Conservation (phyloP, 2,329 filamentous ascomycete genomes). For the Sporothrix mexicana region DNA sequence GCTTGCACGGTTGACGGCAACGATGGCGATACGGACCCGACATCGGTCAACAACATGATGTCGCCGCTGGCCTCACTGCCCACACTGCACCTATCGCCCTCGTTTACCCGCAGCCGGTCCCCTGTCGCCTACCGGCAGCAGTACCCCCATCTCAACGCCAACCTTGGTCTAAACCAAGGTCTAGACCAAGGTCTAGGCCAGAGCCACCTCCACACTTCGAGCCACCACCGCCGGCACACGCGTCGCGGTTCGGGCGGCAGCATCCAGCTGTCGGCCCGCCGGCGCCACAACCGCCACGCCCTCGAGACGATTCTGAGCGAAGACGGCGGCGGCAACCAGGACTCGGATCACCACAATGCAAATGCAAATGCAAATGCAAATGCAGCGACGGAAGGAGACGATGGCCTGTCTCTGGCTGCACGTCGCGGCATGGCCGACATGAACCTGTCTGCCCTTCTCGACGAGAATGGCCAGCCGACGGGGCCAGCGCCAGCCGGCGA, state of each 20-base stretch:
- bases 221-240: constrained; percentile 10
- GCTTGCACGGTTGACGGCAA: neutral
- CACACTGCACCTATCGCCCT: neutral
- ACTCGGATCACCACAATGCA: constrained; percentile 42
- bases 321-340: constrained; percentile 40
- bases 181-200: neutral
- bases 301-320: constrained; percentile 49
- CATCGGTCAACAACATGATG: constrained; percentile 27
- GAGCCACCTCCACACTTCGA: constrained; percentile 32
- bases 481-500: neutral
- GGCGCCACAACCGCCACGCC: constrained; percentile 42
- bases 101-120: constrained; percentile 8
- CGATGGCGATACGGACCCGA: constrained; percentile 32
- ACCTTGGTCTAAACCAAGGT: neutral
- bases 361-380: neutral
- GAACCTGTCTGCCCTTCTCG: constrained; percentile 21
- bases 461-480: neutral
- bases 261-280: constrained; percentile 48
- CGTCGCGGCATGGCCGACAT: constrained; percentile 35
- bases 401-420: constrained; percentile 28
- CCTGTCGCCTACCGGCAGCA: constrained; percentile 30
- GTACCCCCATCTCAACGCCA: neutral
- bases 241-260: constrained; percentile 59
- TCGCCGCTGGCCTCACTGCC: neutral
- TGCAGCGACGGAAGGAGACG: neutral